Evolutionary conservation across 1,284 basidiomycete genomes (phyloP).

Genomic region (Leccinum proliferum): DNA sequence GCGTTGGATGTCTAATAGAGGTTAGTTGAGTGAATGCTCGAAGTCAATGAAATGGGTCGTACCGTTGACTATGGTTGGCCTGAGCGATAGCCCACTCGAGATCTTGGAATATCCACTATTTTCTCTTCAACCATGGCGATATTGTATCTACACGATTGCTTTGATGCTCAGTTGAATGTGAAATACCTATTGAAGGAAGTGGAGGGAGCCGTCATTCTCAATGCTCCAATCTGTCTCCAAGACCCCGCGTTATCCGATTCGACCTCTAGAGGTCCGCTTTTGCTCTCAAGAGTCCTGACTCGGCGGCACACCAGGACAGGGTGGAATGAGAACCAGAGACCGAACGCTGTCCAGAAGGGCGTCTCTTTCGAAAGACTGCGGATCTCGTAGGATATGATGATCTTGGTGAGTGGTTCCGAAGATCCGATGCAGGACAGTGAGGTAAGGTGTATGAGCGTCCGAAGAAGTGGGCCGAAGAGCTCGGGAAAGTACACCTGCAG

Average conservation of each 20-base stretch:
- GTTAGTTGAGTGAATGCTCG: too few species aligned
- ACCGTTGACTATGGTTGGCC: too few species aligned
- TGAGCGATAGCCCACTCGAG: too few species aligned
- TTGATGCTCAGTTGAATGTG: too few species aligned
- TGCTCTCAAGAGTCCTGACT: not conserved
- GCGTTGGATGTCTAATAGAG: too few species aligned
- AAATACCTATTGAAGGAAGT: too few species aligned
- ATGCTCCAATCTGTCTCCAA: constrained; percentile 39
- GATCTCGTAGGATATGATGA: constrained; percentile 72
- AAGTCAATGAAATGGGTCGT: too few species aligned
- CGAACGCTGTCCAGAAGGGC: constrained; percentile 78
- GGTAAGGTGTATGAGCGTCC: constrained; percentile 62
- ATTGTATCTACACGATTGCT: too few species aligned
- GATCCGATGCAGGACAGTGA: constrained; percentile 37
- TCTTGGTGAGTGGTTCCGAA: constrained; percentile 14
- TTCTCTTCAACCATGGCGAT: too few species aligned
- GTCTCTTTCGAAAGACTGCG: constrained; percentile 74
- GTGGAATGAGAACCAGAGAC: constrained; percentile 72
- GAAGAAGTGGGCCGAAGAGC: constrained; percentile 63
- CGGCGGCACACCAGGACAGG: constrained; percentile 45
- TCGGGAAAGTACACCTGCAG: constrained; percentile 71
- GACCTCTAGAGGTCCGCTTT: constrained; percentile 3
- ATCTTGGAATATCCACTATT: too few species aligned
- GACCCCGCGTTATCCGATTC: constrained; percentile 1
- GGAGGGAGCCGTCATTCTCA: too few species aligned